These are phyloP conservation scores for Gryganskiella cystojenkinii DNA, from an alignment of 192 early-diverging fungal species.

Conservation along the genomic window DNA sequence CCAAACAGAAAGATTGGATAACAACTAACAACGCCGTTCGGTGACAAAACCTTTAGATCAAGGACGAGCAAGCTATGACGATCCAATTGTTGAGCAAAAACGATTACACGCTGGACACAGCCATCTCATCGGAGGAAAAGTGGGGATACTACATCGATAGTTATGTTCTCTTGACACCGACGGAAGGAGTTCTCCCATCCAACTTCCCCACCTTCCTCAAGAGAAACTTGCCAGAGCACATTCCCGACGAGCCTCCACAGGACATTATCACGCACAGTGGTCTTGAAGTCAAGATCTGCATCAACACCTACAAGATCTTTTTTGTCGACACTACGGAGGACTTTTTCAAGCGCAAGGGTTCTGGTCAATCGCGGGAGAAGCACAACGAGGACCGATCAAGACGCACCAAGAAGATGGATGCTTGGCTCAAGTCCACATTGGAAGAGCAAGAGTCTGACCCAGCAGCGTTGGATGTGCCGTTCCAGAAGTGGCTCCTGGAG, in stretches of 20 bases:
- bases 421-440: slow-evolving; percentile 44
- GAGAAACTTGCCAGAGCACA: slow-evolving; percentile 63
- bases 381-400: slow-evolving; percentile 18
- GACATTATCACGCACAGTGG: slow-evolving; percentile 63
- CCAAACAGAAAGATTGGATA: too few relatives aligned
- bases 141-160: slow-evolving; percentile 97
- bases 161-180: slow-evolving; percentile 89
- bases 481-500: slow-evolving; percentile 44
- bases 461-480: slow-evolving; percentile 1
- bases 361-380: slow-evolving; percentile 16
- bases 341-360: slow-evolving; percentile 70
- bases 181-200: slow-evolving; percentile 75
- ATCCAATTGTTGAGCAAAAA: slow-evolving; percentile 92
- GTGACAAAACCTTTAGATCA: slow-evolving; percentile 50
- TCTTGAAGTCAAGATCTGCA: slow-evolving; percentile 96
- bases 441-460: slow-evolving; percentile 32
- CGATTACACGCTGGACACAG: slow-evolving; percentile 84
- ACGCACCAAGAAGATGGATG: slow-evolving; percentile 38
- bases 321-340: slow-evolving; percentile 97
- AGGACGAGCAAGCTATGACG: slow-evolving; percentile 72
- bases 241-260: slow-evolving; percentile 54
- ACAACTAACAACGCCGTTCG: neutral
- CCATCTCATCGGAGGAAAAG: slow-evolving; percentile 88
- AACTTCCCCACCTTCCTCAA: slow-evolving; percentile 80
- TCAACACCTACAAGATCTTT: slow-evolving; percentile 98